phyloP scores from a whole-genome alignment of 352 stramenopile species.

The Globisporangium middletonii region DNA sequence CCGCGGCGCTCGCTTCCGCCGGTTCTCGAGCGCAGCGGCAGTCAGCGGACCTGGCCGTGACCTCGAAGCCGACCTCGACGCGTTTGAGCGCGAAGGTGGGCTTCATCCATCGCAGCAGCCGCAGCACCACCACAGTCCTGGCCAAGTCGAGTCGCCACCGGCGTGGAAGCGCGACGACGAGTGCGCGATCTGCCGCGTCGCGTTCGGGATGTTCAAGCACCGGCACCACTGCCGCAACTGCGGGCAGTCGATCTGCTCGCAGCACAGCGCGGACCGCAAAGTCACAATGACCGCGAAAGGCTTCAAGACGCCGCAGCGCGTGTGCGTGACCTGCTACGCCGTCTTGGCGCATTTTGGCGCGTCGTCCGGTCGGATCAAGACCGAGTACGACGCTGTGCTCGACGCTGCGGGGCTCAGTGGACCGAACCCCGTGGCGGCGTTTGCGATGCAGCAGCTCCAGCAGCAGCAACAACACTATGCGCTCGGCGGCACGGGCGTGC shows the following conservation, averaged over 20 bases:
- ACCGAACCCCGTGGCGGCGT: constrained; percentile 21
- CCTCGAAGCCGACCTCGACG: constrained; percentile 3
- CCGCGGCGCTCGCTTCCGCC: constrained; percentile 15
- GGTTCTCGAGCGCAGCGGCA: constrained; percentile 4
- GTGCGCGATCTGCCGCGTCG: constrained; percentile 70
- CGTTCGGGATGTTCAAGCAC: constrained; percentile 83
- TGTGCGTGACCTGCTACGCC: constrained; percentile 72
- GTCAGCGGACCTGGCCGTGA: constrained; percentile 4
- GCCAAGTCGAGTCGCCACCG: constrained; percentile 41
- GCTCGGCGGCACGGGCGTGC: constrained; percentile 7
- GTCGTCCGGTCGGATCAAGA: constrained; percentile 18
- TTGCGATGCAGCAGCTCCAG: constrained; percentile 24
- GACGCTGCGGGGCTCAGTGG: constrained; percentile 16
- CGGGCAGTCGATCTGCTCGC: constrained; percentile 75
- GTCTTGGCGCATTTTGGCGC: constrained; percentile 40
- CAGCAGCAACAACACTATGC: constrained; percentile 19
- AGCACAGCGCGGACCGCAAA: constrained; percentile 81
- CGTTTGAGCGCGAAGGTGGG: neutral
- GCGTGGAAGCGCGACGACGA: constrained; percentile 74
- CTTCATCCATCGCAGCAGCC: no score
- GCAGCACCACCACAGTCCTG: no score
- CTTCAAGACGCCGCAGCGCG: constrained; percentile 70
- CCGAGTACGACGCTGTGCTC: constrained; percentile 23
- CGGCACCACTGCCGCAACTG: constrained; percentile 83
- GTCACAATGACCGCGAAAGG: constrained; percentile 60